Conservation (phyloP, 2,329 filamentous ascomycete genomes). For the Neophaeococcomyces mojaviensis region DNA sequence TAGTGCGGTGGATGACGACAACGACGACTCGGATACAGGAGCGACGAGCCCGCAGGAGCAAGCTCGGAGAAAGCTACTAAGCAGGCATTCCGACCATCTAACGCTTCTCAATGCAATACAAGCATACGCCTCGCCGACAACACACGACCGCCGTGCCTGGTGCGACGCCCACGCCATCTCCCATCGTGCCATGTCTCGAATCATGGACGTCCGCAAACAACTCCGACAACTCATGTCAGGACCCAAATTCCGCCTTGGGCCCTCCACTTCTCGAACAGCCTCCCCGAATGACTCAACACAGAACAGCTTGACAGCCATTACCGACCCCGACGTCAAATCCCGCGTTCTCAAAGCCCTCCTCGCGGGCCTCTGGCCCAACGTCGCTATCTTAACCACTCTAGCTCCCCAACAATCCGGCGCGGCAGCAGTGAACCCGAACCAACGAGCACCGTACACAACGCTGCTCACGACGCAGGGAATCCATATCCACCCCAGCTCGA, state of each 20-base stretch:
- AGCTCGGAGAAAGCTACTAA: slow-evolving; percentile 49
- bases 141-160: slow-evolving; percentile 52
- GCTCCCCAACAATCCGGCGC: not conserved
- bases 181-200: slow-evolving; percentile 58
- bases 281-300: not conserved
- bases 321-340: not conserved
- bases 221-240: slow-evolving; percentile 14
- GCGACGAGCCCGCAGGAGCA: slow-evolving; percentile 5
- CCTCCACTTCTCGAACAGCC: slow-evolving; percentile 1
- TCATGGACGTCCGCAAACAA: slow-evolving; percentile 42
- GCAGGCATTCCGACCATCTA: slow-evolving; percentile 57
- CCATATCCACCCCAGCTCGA: slow-evolving; percentile 44
- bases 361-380: slow-evolving; percentile 53
- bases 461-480: slow-evolving; percentile 55
- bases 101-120: slow-evolving; percentile 55
- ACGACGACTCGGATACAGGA: slow-evolving; percentile 11
- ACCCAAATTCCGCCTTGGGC: not conserved
- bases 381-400: slow-evolving; percentile 34
- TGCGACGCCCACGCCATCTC: slow-evolving; percentile 51
- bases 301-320: not conserved
- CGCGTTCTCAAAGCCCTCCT: slow-evolving; percentile 51
- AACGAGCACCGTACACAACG: slow-evolving; percentile 50
- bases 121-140: slow-evolving; percentile 50
- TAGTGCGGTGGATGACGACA: not conserved
- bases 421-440: slow-evolving; percentile 3